Conservation (phyloP, 1,284 basidiomycete species). For the Wallemia ichthyophaga region DNA sequence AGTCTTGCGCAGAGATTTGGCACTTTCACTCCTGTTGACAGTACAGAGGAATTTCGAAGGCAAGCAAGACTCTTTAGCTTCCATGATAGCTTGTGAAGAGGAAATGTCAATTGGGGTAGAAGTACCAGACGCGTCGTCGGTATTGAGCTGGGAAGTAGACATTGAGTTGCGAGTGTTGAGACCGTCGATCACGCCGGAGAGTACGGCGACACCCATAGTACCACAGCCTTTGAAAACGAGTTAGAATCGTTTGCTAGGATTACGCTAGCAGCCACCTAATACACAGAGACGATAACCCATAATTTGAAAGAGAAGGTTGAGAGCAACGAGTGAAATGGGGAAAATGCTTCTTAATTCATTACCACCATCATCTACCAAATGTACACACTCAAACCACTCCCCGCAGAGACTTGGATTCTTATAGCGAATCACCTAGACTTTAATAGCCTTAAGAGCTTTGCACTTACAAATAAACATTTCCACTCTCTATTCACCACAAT, state of each 20-base stretch:
- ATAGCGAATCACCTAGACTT: neutral
- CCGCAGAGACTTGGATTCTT: neutral
- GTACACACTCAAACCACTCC: neutral
- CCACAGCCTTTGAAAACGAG: conserved; percentile 83
- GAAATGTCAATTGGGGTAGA: conserved; percentile 28
- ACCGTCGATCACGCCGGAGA: conserved; percentile 60
- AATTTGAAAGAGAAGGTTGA: neutral
- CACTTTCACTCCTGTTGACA: conserved; percentile 50
- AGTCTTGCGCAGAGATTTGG: conserved; percentile 30
- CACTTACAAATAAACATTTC: neutral
- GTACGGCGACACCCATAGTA: conserved; percentile 89
- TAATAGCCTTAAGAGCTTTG: neutral
- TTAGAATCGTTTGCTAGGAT: neutral
- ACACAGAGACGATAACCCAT: conserved; percentile 20
- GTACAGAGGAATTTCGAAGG: conserved; percentile 69
- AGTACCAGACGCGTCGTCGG: conserved; percentile 54
- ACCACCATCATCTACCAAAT: too few species aligned
- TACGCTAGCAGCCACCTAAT: conserved; percentile 12
- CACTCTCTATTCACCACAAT: neutral
- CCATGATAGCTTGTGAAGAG: conserved; percentile 10
- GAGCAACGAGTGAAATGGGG: neutral
- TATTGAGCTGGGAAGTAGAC: conserved; percentile 26
- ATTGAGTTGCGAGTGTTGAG: conserved; percentile 22
- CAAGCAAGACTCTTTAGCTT: conserved; percentile 27
- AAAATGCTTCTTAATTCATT: too few species aligned